Percentiles rank a stretch among this genome's conserved stretches.
Conservation (phyloP, 306 rosid species). For the Gastrolobium villosum region DNA sequence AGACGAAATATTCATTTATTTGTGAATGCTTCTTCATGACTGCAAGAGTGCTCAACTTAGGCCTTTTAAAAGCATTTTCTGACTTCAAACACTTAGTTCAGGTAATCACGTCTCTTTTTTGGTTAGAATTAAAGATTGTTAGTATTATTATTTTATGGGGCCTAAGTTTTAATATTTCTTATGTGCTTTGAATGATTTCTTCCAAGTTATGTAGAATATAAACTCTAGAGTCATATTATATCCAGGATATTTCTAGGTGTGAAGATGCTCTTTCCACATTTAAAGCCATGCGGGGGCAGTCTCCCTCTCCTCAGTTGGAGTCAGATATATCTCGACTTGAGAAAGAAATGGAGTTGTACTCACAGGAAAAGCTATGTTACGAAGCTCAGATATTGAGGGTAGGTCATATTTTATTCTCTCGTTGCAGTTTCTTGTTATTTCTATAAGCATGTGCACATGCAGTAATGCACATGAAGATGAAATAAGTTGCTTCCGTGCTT, state of each 20-base stretch:
- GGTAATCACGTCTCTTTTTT: slow-evolving; percentile 60
- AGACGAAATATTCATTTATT: slow-evolving; percentile 80
- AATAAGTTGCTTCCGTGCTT: slow-evolving; percentile 9
- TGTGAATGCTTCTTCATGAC: slow-evolving; percentile 99
- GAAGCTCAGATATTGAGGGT: slow-evolving; percentile 99
- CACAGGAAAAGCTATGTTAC: slow-evolving; percentile 88
- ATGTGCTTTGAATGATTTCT: slow-evolving; percentile 36
- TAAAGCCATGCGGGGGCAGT: slow-evolving; percentile 75
- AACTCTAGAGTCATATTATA: slow-evolving; percentile 30
- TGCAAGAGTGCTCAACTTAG: slow-evolving; percentile 94
- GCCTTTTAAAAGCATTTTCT: slow-evolving; percentile 93
- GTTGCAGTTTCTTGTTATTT: slow-evolving; percentile 38
- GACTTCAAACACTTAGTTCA: slow-evolving; percentile 97
- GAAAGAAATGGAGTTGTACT: slow-evolving; percentile 83
- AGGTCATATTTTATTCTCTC: slow-evolving; percentile 23
- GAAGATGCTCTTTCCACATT: slow-evolving; percentile 92
- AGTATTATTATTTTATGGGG: slow-evolving; percentile 34
- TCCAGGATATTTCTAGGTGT: slow-evolving; percentile 86
- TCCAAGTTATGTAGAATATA: slow-evolving; percentile 33
- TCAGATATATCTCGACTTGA: slow-evolving; percentile 85
- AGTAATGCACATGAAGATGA: slow-evolving; percentile 7
- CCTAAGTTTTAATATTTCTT: slow-evolving; percentile 29
- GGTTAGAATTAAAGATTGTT: slow-evolving; percentile 29
- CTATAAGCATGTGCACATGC: neutral
- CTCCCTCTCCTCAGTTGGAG: slow-evolving; percentile 71